A percentile compares a stretch with the other conserved stretches of the same genome.
phyloP scores from a whole-genome alignment of 2,329 filamentous ascomycete species.

The Neonectria coccinea region DNA sequence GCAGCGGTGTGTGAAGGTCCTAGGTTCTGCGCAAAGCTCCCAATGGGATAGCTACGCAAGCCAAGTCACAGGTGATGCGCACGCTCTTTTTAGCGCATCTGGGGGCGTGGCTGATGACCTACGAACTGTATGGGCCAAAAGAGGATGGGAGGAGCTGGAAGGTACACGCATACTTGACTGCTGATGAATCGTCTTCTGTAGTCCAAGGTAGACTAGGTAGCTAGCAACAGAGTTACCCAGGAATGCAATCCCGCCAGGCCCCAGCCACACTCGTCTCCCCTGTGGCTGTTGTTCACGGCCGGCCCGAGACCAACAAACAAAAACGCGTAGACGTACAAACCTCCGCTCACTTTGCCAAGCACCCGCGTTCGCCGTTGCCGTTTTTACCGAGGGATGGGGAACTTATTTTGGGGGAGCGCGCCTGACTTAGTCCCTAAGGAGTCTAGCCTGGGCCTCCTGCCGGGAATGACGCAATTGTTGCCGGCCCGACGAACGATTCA shows the following conservation, averaged over 20 bases:
- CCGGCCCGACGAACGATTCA: not conserved
- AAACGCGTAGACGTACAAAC: not conserved
- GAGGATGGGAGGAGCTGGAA: not conserved
- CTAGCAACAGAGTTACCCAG: not conserved
- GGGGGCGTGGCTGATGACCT: constrained; percentile 4
- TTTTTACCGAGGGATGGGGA: not conserved
- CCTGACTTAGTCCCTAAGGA: not conserved
- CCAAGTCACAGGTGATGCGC: constrained; percentile 3
- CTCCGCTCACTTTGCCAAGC: not conserved
- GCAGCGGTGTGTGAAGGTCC: not conserved
- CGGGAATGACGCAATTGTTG: not conserved
- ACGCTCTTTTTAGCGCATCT: not conserved
- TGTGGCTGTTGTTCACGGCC: not conserved
- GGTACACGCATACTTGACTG: no score
- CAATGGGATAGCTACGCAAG: not conserved
- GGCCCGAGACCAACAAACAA: not conserved
- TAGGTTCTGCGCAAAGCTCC: not conserved
- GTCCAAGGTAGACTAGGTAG: not conserved
- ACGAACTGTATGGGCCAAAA: constrained; percentile 3
- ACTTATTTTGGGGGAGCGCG: not conserved
- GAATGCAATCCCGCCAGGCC: not conserved
- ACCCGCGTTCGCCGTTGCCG: not conserved
- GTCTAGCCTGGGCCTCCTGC: not conserved
- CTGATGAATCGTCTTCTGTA: not conserved
- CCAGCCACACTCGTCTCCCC: not conserved